These are phyloP conservation scores for Periconia macrospinosa DNA, from an alignment of 2,329 filamentous ascomycete genomes.

Conservation along the genomic window DNA sequence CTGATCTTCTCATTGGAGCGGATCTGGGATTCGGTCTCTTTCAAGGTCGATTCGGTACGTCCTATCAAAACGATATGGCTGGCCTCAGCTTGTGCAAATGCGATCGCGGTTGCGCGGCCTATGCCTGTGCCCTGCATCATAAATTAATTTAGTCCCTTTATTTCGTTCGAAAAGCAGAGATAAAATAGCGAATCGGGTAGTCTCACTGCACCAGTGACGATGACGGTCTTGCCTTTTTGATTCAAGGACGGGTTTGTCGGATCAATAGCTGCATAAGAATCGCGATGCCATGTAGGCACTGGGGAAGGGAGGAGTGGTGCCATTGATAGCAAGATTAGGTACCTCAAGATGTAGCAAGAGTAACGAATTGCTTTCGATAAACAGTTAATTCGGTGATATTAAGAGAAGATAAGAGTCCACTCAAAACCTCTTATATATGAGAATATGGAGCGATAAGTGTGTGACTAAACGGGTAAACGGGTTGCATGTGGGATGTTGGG, in stretches of 20 bases:
- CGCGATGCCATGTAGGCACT: conserved; percentile 9
- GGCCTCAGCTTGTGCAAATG: conserved; percentile 47
- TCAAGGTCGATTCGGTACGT: conserved; percentile 21
- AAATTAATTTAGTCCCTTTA: too few species aligned
- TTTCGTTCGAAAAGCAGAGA: neutral
- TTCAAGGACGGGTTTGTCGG: conserved; percentile 13
- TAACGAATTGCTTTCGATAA: neutral
- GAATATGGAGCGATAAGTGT: too few species aligned
- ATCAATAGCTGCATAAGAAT: conserved; percentile 13
- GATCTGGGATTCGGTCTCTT: conserved; percentile 2
- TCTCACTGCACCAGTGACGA: conserved; percentile 22
- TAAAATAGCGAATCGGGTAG: neutral
- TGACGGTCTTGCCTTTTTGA: conserved; percentile 18
- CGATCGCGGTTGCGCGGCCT: conserved; percentile 43
- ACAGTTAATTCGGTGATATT: neutral
- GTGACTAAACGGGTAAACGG: too few species aligned
- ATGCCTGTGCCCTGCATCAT: conserved; percentile 44
- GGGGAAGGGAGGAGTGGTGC: conserved; percentile 9
- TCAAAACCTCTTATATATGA: too few species aligned
- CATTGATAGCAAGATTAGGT: conserved; percentile 1
- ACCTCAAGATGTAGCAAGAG: too few species aligned
- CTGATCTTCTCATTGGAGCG: neutral
- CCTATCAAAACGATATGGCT: conserved; percentile 46
- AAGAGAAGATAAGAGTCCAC: neutral
- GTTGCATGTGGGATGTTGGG: too few species aligned